Conservation (phyloP, 1,284 basidiomycete genomes). For the Austroboletus olivaceoglutinosus region DNA sequence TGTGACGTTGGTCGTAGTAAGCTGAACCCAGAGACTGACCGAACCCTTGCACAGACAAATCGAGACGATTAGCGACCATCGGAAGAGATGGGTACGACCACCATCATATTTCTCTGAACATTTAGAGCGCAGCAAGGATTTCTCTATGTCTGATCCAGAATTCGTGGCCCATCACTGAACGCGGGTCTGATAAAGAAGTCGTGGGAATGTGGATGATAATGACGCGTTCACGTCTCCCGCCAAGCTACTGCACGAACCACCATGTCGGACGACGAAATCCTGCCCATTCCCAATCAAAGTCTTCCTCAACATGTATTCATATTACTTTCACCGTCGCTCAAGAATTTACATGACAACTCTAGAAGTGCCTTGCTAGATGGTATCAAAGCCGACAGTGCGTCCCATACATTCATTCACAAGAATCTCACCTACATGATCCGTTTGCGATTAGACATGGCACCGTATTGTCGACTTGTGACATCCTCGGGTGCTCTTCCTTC, state of each 20-base stretch:
- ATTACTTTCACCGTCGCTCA: slow-evolving; percentile 61
- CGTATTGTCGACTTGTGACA: slow-evolving; percentile 67
- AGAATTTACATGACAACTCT: slow-evolving; percentile 66
- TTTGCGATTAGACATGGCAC: slow-evolving; percentile 69
- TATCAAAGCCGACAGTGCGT: slow-evolving; percentile 82
- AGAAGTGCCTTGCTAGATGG: slow-evolving; percentile 67
- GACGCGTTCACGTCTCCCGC: slow-evolving; percentile 4
- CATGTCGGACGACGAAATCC: not conserved
- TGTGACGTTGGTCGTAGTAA: slow-evolving; percentile 79
- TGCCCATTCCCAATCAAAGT: slow-evolving; percentile 75
- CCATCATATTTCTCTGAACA: too few relatives aligned
- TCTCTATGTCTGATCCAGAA: too few relatives aligned
- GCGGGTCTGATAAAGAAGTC: too few relatives aligned
- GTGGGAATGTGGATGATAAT: not conserved
- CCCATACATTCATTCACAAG: not conserved
- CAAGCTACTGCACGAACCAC: not conserved
- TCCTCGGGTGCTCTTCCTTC: slow-evolving; percentile 46
- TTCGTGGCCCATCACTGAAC: too few relatives aligned
- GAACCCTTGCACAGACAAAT: slow-evolving; percentile 87
- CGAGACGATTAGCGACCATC: too few relatives aligned
- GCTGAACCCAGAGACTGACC: slow-evolving; percentile 82
- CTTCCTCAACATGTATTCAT: slow-evolving; percentile 79
- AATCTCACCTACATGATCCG: not conserved
- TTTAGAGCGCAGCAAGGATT: too few relatives aligned
- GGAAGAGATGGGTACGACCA: too few relatives aligned